Evolutionary conservation across 228 moss, liverwort and hornwort genomes (phyloP), one percentile per base, ranked within the genome.

Genomic region (Sphagnum magellanicum): DNA sequence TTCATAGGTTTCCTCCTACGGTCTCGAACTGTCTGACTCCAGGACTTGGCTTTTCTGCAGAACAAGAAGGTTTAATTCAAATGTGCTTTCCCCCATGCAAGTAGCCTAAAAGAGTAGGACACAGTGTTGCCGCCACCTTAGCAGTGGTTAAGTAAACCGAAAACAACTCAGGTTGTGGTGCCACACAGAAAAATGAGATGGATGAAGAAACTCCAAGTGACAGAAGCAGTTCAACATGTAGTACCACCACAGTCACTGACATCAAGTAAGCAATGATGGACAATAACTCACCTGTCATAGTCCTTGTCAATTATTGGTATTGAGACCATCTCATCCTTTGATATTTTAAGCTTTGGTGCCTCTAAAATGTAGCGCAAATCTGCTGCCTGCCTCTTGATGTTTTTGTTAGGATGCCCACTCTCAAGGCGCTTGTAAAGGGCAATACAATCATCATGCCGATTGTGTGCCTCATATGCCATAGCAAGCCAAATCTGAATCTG

Each of bases 401-500:
- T 76, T 61, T 78, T 89, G 74, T 84, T 92, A 0, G 97, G 97
- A 79, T 98, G 93, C 53, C 80, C 71, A 52, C 79, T 81, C 72
- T 98, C 97, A n/a, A 98, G 66, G 51, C 82, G 84, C 84, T 82
- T 98, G 67, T 98, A 98, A 9, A 98, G 71, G 70, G 90, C 78
- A 70, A 98, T 98, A 79, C 97, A 93, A 75, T 98, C 97, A 60
- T 72, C 83, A 60, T 93, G 97, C 76, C 90, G 80, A 79, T 90
- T 89, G 75, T 93, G 78, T 60, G 97, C 97, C 79, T 98, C 97
- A 78, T 98, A 92, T 52, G 93, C 97, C 89, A 98, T 98, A 32
- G 97, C 93, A 72, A 93, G 76, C 97, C 97, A 98, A 72, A 98
- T 84, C 84, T 98, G 97, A 67, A 98, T 89, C 97, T 96, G 92